These are phyloP conservation scores for Rhynchosporium agropyri DNA, from an alignment of 2,329 filamentous ascomycete species.

Conservation along the genomic window DNA sequence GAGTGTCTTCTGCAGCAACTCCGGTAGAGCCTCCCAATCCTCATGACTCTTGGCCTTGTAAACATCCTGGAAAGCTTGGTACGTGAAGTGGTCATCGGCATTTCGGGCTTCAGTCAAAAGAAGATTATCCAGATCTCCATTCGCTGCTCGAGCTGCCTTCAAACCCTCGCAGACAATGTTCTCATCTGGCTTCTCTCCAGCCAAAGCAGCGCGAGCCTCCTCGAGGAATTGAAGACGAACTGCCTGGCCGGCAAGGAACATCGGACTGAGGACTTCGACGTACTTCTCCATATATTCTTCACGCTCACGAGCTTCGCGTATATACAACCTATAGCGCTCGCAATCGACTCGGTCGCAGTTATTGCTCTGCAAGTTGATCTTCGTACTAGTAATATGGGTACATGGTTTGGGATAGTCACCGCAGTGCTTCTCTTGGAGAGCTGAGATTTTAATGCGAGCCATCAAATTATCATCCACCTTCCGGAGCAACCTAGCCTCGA, in stretches of 20 bases:
- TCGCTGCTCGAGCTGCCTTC: not conserved
- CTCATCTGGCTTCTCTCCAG: not conserved
- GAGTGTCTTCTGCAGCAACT: not conserved
- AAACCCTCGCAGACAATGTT: not conserved
- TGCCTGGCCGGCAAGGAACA: not conserved
- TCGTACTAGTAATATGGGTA: not conserved
- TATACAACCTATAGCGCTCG: not conserved
- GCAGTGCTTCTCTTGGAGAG: not conserved
- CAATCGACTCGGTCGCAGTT: not conserved
- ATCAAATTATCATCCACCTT: not conserved
- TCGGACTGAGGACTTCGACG: not conserved
- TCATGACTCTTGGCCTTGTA: not conserved
- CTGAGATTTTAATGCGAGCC: not conserved
- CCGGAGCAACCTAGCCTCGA: not conserved
- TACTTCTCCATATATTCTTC: not conserved
- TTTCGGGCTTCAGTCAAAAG: not conserved
- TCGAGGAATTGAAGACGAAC: conserved; percentile 6
- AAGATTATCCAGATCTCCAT: conserved; percentile 2
- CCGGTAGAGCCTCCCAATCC: conserved; percentile 8
- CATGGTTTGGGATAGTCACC: not conserved
- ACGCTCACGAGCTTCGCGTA: not conserved
- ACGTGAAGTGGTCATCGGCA: not conserved
- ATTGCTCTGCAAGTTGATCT: not conserved
- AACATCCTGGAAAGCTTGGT: conserved; percentile 2
- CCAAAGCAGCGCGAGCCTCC: conserved; percentile 8